phyloP scores from a whole-genome alignment of 2,329 filamentous ascomycete species.

The Penicillium sp. region DNA sequence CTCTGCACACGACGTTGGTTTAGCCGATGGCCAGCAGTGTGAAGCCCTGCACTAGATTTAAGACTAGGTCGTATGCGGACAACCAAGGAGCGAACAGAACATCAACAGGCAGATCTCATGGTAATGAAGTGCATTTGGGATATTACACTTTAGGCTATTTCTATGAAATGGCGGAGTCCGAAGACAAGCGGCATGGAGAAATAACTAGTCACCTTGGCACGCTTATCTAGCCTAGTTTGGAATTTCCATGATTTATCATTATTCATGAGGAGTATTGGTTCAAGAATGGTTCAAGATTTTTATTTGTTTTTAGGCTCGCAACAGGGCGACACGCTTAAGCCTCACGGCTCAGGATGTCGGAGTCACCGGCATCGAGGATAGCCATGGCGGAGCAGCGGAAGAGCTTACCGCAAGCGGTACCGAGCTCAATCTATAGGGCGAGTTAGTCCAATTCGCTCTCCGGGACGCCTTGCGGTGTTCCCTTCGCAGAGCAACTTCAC shows the following conservation, averaged over 20 bases:
- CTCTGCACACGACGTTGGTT: background rate
- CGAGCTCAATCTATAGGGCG: slow-evolving; percentile 81
- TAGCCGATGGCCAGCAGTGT: background rate
- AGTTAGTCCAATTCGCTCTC: slow-evolving; percentile 28
- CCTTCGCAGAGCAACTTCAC: slow-evolving; percentile 33
- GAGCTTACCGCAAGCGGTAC: slow-evolving; percentile 97
- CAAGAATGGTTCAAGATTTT: slow-evolving; percentile 14
- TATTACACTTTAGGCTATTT: slow-evolving; percentile 13
- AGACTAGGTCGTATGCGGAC: background rate
- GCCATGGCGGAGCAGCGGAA: slow-evolving; percentile 98
- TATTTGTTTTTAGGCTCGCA: slow-evolving; percentile 10
- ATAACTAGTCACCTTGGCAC: background rate
- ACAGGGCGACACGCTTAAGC: slow-evolving; percentile 18
- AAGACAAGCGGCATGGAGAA: background rate
- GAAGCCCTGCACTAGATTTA: background rate
- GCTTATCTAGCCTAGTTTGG: background rate
- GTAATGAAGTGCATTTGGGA: background rate
- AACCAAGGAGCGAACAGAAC: background rate
- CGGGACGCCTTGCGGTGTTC: slow-evolving; percentile 22
- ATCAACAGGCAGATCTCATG: background rate
- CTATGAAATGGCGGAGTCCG: background rate
- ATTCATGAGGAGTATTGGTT: background rate
- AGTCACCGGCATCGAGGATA: slow-evolving; percentile 95
- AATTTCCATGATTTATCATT: background rate
- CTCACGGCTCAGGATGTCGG: slow-evolving; percentile 71